phyloP scores from a whole-genome alignment of 164 flowering plant genomes.

The Hamamelis virginiana region DNA sequence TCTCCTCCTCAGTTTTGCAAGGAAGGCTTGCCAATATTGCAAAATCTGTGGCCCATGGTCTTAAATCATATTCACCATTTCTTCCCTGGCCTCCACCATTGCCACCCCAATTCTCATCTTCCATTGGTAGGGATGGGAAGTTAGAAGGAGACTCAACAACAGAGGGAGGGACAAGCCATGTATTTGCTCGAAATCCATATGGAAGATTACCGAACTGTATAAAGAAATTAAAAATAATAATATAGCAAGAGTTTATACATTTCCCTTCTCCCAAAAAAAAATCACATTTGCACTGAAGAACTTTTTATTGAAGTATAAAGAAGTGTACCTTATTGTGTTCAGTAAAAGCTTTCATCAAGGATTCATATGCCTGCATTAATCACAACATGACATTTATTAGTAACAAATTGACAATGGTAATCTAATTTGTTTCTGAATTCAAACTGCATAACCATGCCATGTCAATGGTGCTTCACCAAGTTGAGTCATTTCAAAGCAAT shows the following conservation, averaged over 20 bases:
- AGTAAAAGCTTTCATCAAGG: conserved; percentile 81
- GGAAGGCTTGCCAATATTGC: conserved; percentile 77
- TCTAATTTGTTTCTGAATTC: too few relatives aligned
- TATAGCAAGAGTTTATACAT: conserved; percentile 5
- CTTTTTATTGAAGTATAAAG: background rate
- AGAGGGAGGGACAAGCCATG: conserved; percentile 85
- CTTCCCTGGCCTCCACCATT: conserved; percentile 90
- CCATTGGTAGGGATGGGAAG: conserved; percentile 64
- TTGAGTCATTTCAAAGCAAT: too few relatives aligned
- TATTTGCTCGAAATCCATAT: conserved; percentile 90
- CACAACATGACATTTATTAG: conserved; percentile 11
- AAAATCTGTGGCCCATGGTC: conserved; percentile 90
- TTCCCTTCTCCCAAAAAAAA: background rate
- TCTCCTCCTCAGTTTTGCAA: conserved; percentile 92
- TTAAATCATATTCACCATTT: conserved; percentile 53
- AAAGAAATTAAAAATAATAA: background rate
- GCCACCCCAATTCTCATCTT: conserved; percentile 97
- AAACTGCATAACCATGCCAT: too few relatives aligned
- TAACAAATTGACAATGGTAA: background rate
- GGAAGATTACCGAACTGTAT: conserved; percentile 97
- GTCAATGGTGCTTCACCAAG: too few relatives aligned
- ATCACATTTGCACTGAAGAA: background rate
- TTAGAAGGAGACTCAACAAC: conserved; percentile 54
- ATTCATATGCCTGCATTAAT: conserved; percentile 77
- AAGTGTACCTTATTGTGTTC: conserved; percentile 85